phyloP scores from a whole-genome alignment of 305 asterid genomes.

The Fraxinus angustifolia region DNA sequence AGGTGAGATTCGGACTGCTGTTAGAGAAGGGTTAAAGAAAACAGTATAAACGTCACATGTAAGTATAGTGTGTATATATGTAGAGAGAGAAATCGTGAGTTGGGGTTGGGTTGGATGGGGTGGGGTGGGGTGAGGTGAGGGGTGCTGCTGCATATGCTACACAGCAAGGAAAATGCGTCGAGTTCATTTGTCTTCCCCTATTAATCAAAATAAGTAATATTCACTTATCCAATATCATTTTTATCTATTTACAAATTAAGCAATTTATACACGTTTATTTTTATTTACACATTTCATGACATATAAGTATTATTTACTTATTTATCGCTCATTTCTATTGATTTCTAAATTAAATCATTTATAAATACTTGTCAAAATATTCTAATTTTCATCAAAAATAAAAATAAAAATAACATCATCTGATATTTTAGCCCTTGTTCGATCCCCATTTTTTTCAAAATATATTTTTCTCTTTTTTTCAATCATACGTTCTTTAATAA shows the following conservation, averaged over 20 bases:
- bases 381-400: background rate
- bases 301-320: background rate
- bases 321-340: background rate
- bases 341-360: background rate
- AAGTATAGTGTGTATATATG: background rate
- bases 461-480: background rate
- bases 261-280: background rate
- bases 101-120: background rate
- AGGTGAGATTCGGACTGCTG: constrained; percentile 39
- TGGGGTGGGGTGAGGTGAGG: background rate
- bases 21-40: constrained; percentile 12
- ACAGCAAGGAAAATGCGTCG: background rate
- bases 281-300: background rate
- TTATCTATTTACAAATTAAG: background rate
- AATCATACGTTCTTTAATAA: background rate
- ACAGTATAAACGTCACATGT: background rate
- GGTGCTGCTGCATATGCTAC: constrained; percentile 2
- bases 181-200: background rate
- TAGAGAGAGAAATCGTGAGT: constrained; percentile 14
- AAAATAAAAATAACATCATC: background rate
- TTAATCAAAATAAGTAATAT: background rate
- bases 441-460: background rate
- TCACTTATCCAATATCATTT: background rate
- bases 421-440: background rate
- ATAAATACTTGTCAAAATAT: background rate